Base-by-base conservation (phyloP, 1,284 basidiomycete species). In the Ceratobasidium sp. region DNA sequence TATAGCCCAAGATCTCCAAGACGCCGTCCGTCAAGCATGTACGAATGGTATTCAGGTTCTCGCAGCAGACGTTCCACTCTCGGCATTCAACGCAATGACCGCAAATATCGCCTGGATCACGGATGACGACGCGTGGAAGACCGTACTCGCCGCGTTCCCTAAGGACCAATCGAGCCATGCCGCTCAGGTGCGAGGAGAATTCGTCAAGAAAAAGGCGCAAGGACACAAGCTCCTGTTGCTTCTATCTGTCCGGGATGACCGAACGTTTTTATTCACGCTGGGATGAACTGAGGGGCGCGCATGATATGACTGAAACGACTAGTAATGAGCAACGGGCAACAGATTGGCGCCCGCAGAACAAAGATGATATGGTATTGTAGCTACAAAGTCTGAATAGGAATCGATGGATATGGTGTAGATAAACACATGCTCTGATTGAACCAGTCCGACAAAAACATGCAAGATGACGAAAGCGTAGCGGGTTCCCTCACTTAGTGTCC, bases 111-210 rank as follows among this genome's bases (percentile, higher is more conserved):
- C 80, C 23, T 94, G 92, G 92, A 80, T 93, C 30, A 85, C 85
- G 1, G 90, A 91, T 74, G 92, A 94, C 72, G 91, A 93, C 21
- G 82, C 84, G 0, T 92, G 92, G 90, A 89, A 88, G 79, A 75
- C 82, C 3, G 84, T 93, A 49, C 77, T 85, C 4, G 81, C 84
- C 0, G 80, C 81, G 16, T 89, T 92, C 78, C 86, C 88, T 0
- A 82, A 85, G 26, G 83, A 85, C 7, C 84, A 84, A 1, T 91
- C 92, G 78, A 88, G 88, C 0, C 79, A 85, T 50, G 75, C 73
- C 18, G 35, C 43, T 11, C 88, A 91, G 75, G 81, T 93, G 13
- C 85, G 90, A 21, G 91, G 93, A 44, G 86, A 89, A 1, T 85
- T 87, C 1, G 79, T 82, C 28, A 88, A 85, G 77, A 85, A 86